Evolutionary conservation across 768 basidiomycete species (phyloP).

Genomic region (Clavulina sp.): DNA sequence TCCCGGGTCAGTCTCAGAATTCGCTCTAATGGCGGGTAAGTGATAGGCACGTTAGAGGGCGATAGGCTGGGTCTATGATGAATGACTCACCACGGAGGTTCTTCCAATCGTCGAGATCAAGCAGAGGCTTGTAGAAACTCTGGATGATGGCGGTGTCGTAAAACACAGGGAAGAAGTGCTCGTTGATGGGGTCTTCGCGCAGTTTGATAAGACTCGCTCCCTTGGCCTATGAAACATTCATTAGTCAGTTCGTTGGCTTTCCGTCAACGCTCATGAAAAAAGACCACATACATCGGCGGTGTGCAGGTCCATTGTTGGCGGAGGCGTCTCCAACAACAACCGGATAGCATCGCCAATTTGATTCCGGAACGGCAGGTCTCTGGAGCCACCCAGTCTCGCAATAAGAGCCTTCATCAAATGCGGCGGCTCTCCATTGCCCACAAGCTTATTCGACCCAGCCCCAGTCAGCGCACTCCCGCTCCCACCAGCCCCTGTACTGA

Average conservation of each 20-base stretch:
- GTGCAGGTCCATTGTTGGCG: conserved; percentile 30
- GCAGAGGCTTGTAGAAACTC: conserved; percentile 67
- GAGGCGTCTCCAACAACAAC: conserved; percentile 65
- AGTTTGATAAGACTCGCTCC: conserved; percentile 5
- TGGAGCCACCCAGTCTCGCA: conserved; percentile 7
- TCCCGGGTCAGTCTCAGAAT: conserved; percentile 46
- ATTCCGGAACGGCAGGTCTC: conserved; percentile 74
- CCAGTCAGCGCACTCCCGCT: conserved; percentile 1
- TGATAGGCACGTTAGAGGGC: background rate
- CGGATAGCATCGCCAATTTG: conserved; percentile 80
- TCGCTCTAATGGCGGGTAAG: conserved; percentile 24
- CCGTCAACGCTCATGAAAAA: conserved; percentile 1
- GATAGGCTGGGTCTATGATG: background rate
- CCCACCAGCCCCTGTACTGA: background rate
- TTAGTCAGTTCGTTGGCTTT: too few species aligned
- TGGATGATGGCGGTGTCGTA: conserved; percentile 59
- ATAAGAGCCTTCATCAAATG: conserved; percentile 7
- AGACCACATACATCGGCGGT: conserved; percentile 4
- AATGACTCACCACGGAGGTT: conserved; percentile 26
- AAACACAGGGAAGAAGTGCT: conserved; percentile 85
- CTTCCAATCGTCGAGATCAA: conserved; percentile 54
- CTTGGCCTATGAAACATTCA: conserved; percentile 43
- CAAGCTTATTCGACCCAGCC: conserved; percentile 6
- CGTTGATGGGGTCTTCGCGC: conserved; percentile 63
- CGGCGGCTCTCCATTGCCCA: background rate